Percentiles rank a stretch among this genome's conserved stretches.
These are phyloP conservation scores for Linanthus parryae DNA, from an alignment of 148 eudicot species.

Conservation along the genomic window DNA sequence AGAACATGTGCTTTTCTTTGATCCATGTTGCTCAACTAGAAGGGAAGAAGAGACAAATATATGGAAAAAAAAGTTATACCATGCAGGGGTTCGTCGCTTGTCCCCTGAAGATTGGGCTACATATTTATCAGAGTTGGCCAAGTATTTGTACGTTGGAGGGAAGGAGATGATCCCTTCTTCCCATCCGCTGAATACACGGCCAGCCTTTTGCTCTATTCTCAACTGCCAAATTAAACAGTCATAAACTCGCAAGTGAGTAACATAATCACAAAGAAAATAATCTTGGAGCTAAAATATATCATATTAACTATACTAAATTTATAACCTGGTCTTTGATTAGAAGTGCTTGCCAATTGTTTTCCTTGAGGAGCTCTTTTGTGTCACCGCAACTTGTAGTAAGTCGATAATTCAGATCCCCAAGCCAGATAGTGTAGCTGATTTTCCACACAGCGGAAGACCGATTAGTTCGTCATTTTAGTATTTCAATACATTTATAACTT, in stretches of 20 bases:
- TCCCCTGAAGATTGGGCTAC: conserved; percentile 35
- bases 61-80: conserved; percentile 24
- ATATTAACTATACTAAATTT: neutral
- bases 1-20: neutral
- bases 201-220: conserved; percentile 45
- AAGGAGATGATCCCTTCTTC: conserved; percentile 47
- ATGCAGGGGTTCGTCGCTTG: conserved; percentile 53
- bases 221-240: conserved; percentile 21
- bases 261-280: neutral
- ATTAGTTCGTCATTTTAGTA: neutral
- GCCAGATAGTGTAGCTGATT: conserved; percentile 49
- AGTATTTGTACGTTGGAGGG: conserved; percentile 55
- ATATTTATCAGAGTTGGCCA: conserved; percentile 36
- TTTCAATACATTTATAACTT: neutral
- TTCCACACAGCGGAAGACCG: no score
- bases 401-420: conserved; percentile 59
- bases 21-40: neutral
- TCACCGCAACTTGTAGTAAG: conserved; percentile 23
- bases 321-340: conserved; percentile 53
- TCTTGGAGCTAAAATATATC: neutral
- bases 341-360: conserved; percentile 47
- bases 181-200: conserved; percentile 48
- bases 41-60: neutral
- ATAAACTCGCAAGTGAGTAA: neutral
- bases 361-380: conserved; percentile 28